These are phyloP conservation scores for Gloeopeniophorella convolvens DNA, from an alignment of 768 basidiomycete species.

Conservation along the genomic window DNA sequence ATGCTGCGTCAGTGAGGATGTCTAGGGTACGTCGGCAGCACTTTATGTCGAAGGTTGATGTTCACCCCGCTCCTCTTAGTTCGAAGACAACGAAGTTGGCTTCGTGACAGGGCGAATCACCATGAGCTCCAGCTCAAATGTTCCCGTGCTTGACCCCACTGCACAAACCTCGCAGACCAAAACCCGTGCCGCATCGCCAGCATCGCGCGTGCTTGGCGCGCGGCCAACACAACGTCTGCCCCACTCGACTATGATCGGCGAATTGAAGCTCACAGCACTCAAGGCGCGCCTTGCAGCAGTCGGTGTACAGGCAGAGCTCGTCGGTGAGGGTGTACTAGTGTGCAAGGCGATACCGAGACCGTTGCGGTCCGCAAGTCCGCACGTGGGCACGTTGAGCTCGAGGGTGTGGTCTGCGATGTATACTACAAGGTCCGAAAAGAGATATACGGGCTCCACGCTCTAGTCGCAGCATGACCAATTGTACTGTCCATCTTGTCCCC, in stretches of 20 bases:
- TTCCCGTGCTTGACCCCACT: slow-evolving; percentile 80
- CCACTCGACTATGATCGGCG: slow-evolving; percentile 94
- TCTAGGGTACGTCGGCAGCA: slow-evolving; percentile 57
- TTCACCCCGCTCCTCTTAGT: slow-evolving; percentile 43
- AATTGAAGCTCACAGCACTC: slow-evolving; percentile 85
- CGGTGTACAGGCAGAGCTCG: slow-evolving; percentile 84
- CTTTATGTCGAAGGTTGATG: not conserved
- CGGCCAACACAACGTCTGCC: slow-evolving; percentile 64
- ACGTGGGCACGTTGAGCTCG: slow-evolving; percentile 79
- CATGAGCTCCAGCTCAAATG: slow-evolving; percentile 77
- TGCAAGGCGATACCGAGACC: slow-evolving; percentile 70
- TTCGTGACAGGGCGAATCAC: slow-evolving; percentile 87
- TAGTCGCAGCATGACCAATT: slow-evolving; percentile 53
- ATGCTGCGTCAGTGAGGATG: slow-evolving; percentile 75
- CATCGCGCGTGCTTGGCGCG: slow-evolving; percentile 51
- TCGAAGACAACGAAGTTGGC: slow-evolving; percentile 96
- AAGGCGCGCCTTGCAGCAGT: slow-evolving; percentile 72
- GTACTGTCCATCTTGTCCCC: too few species aligned
- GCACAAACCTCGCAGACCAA: slow-evolving; percentile 19
- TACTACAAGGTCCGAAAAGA: slow-evolving; percentile 87
- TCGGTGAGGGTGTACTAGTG: slow-evolving; percentile 94
- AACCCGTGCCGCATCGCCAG: slow-evolving; percentile 18
- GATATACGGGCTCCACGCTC: slow-evolving; percentile 86
- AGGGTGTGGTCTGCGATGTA: slow-evolving; percentile 81
- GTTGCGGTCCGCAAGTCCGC: slow-evolving; percentile 88